A percentile compares a stretch with the other conserved stretches of the same genome.
phyloP scores from a whole-genome alignment of 2,329 filamentous ascomycete genomes.

The Fusarium praegraminearum region DNA sequence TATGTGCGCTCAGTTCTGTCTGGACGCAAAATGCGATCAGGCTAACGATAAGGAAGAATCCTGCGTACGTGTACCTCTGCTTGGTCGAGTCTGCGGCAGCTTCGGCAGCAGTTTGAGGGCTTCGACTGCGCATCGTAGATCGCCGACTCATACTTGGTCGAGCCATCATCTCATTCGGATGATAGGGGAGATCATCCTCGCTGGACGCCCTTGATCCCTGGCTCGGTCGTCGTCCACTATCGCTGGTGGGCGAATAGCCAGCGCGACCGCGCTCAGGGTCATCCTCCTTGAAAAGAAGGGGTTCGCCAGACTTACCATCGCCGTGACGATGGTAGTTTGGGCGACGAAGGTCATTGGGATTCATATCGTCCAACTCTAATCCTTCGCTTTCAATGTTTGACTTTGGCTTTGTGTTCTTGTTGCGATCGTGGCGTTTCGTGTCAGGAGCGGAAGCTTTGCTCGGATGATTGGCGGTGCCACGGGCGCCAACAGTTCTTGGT shows the following conservation, averaged over 20 bases:
- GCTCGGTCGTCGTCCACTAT: conserved; percentile 33
- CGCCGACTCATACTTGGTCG: conserved; percentile 54
- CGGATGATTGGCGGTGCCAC: conserved; percentile 42
- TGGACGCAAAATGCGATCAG: conserved; percentile 91
- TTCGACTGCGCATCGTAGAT: conserved; percentile 81
- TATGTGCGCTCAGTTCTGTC: conserved; percentile 95
- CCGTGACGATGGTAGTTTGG: conserved; percentile 60
- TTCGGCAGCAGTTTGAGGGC: conserved; percentile 66
- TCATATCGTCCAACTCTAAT: conserved; percentile 53
- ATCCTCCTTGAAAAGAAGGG: conserved; percentile 55
- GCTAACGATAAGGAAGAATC: conserved; percentile 83
- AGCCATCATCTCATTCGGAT: conserved; percentile 44
- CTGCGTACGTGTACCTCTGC: conserved; percentile 88
- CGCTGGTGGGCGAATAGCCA: conserved; percentile 30
- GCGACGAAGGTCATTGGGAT: conserved; percentile 56
- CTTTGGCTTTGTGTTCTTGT: conserved; percentile 48
- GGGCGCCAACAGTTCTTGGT: conserved; percentile 45
- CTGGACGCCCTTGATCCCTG: conserved; percentile 36
- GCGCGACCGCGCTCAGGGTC: conserved; percentile 49
- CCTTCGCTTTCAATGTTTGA: conserved; percentile 49
- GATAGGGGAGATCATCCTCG: conserved; percentile 46
- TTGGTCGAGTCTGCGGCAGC: conserved; percentile 64
- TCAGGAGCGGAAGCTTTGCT: conserved; percentile 48
- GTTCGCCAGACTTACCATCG: conserved; percentile 60
- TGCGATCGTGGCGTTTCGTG: conserved; percentile 50